Base-by-base conservation (phyloP, 75 land plant species). In the Selaginella moellendorffii region DNA sequence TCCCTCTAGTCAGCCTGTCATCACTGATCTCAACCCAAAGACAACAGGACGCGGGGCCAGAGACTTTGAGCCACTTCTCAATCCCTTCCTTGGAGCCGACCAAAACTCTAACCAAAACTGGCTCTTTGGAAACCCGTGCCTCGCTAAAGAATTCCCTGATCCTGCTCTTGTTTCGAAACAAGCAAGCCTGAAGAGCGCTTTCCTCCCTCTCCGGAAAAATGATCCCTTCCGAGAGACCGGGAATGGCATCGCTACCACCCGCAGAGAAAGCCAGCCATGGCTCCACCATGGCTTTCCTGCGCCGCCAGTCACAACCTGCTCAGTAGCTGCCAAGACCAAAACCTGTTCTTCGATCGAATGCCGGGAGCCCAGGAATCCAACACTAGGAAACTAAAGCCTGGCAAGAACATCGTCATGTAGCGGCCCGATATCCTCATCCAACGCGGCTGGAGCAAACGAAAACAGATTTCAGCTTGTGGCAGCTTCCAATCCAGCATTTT, bases 81-180 rank as follows among this genome's bases (percentile, higher is more conserved):
- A 75, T 64, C 12, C 54, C 73, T 26, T 29, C 66, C 19, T 31
- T 28, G 1, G 73, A 29, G 19, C 77, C 77, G 24, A 75, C 73
- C 31, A 75, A 66, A 64, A 75, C 69, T 29, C 65, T 75, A 12
- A 75, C 51, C 1, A 30, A 26, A 29, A 61, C 24, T 52, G 24
- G 24, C 23, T 12, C 1, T 17, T 31, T 42, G 9, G 52, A 20
- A 2, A 9, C 52, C 52, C 28, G 54, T 67, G 29, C 26, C 12
- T 20, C 20, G 26, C 8, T 21, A 28, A 31, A 30, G n/a, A 61
- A 18, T 1, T 30, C 19, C 30, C 30, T 46, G 0, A 54, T 29
- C 63, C 26, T 51, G 52, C 51, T 63, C 20, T 61, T 10, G 60
- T 68, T 70, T 31, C 56, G 53, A 26, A 62, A 73, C 2, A 27